A percentile compares a stretch with the other conserved stretches of the same genome.
phyloP scores from a whole-genome alignment of 129 eudicot genomes.

The Saposhnikovia divaricata region DNA sequence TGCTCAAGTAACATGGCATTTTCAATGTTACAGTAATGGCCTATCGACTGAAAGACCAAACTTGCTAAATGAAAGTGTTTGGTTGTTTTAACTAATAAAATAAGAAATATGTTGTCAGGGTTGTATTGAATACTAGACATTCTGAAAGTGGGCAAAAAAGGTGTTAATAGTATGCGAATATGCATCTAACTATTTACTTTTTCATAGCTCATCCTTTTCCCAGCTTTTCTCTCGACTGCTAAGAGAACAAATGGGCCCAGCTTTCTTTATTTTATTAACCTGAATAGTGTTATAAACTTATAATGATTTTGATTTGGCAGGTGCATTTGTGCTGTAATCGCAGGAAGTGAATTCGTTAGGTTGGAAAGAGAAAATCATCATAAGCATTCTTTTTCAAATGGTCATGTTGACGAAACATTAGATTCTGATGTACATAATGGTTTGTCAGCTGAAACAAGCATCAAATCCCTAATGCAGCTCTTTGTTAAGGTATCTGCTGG shows the following conservation, averaged over 20 bases:
- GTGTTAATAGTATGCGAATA: not conserved
- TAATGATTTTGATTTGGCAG: constrained; percentile 28
- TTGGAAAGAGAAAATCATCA: constrained; percentile 70
- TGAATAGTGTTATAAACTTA: not conserved
- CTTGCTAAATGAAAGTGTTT: not conserved
- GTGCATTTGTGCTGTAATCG: constrained; percentile 89
- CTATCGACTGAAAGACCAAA: not conserved
- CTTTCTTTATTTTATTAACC: not conserved
- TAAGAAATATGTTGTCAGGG: not conserved
- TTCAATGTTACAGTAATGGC: not conserved
- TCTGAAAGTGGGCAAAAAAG: not conserved
- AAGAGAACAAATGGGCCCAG: not conserved
- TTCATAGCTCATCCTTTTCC: constrained; percentile 1
- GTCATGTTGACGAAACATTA: constrained; percentile 48
- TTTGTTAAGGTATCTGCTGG: constrained; percentile 77
- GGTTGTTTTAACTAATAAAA: not conserved
- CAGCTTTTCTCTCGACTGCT: not conserved
- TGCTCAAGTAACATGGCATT: not conserved
- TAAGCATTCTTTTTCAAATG: constrained; percentile 48
- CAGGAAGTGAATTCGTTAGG: constrained; percentile 86
- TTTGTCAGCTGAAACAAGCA: constrained; percentile 62
- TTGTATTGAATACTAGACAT: not conserved
- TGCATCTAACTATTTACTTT: not conserved
- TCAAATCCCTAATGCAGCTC: constrained; percentile 75
- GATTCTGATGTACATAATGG: constrained; percentile 50